Conservation (phyloP, 2,329 filamentous ascomycete genomes). For the Leptographium lundbergii region DNA sequence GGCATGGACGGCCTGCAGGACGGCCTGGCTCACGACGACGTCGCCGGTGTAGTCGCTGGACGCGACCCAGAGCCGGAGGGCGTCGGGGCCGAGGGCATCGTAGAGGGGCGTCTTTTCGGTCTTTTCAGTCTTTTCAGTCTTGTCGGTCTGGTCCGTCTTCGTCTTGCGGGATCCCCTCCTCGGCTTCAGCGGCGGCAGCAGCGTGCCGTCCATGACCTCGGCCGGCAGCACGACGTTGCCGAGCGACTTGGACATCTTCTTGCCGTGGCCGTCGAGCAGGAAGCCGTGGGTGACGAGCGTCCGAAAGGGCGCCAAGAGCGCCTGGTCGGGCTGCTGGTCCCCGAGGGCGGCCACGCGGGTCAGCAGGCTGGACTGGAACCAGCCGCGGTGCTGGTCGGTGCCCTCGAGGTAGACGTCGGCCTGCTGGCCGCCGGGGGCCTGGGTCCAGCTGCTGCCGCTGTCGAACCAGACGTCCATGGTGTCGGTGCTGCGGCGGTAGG, state of each 20-base stretch:
- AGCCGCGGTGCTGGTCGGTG: constrained; percentile 89
- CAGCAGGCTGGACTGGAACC: constrained; percentile 94
- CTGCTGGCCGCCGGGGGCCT: constrained; percentile 27
- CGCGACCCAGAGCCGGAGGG: constrained; percentile 80
- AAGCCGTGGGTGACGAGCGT: constrained; percentile 93
- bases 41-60: constrained; percentile 87
- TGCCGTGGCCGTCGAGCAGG: constrained; percentile 75
- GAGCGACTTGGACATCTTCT: constrained; percentile 97
- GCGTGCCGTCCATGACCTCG: constrained; percentile 73
- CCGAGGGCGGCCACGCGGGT: constrained; percentile 62
- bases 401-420: constrained; percentile 91
- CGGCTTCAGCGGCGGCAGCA: constrained; percentile 56
- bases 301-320: constrained; percentile 56
- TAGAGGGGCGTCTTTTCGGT: constrained; percentile 23
- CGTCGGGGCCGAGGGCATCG: constrained; percentile 73
- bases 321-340: neutral
- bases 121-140: constrained; percentile 21
- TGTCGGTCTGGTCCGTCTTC: no score
- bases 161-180: constrained; percentile 36
- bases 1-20: constrained; percentile 64
- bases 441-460: constrained; percentile 85
- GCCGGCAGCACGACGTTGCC: constrained; percentile 75
- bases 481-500: constrained; percentile 67
- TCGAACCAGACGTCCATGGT: constrained; percentile 99
- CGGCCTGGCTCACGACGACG: constrained; percentile 65